phyloP scores from a whole-genome alignment of 768 basidiomycete species.

The Collybia sp. region DNA sequence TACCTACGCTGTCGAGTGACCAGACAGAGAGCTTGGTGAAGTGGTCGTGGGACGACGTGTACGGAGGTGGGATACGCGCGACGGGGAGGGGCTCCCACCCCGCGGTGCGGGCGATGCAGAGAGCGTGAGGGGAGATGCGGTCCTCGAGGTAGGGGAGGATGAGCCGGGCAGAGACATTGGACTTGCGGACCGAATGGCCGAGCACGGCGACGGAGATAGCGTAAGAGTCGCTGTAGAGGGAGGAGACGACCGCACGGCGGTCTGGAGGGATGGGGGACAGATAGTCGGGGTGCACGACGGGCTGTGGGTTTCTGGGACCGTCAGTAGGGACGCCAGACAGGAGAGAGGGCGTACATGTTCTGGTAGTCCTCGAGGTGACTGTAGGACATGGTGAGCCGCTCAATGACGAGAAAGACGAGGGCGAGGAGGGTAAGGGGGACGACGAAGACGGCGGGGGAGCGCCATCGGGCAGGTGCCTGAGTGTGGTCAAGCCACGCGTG shows the following conservation, averaged over 20 bases:
- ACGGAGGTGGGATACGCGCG: conserved; percentile 27
- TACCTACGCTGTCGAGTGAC: conserved; percentile 26
- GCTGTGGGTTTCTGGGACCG: conserved; percentile 8
- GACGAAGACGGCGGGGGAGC: neutral
- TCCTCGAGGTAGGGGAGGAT: conserved; percentile 20
- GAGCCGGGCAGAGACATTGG: conserved; percentile 19
- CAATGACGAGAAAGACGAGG: neutral
- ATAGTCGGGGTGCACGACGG: conserved; percentile 4
- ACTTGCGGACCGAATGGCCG: conserved; percentile 16
- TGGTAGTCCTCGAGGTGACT: conserved; percentile 19
- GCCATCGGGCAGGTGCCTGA: no score
- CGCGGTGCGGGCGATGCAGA: conserved; percentile 30
- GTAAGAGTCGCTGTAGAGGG: conserved; percentile 23
- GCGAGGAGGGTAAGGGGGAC: neutral
- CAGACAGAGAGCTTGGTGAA: conserved; percentile 41
- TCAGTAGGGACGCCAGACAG: neutral
- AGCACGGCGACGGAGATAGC: conserved; percentile 22
- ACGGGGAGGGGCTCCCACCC: conserved; percentile 34
- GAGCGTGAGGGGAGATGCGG: conserved; percentile 29
- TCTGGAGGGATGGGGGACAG: neutral
- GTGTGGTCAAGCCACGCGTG: no score
- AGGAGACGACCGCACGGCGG: conserved; percentile 18
- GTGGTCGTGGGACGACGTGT: conserved; percentile 31
- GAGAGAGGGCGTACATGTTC: conserved; percentile 12
- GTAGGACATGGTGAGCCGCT: conserved; percentile 6